Conservation (phyloP, 192 early-diverging fungal genomes). For the Gigaspora rosea region DNA sequence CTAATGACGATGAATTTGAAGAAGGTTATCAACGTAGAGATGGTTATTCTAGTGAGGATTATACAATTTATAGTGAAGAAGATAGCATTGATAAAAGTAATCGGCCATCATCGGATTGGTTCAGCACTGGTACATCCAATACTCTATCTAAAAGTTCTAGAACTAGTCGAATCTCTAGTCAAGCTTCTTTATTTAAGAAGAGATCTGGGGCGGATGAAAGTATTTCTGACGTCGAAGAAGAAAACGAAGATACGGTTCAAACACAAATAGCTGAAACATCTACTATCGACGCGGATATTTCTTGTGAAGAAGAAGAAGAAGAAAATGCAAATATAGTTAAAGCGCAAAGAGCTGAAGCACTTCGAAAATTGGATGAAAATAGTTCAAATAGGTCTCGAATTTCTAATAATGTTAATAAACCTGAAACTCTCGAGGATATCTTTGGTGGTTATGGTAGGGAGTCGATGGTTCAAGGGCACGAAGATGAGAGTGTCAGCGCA, state of each 20-base stretch:
- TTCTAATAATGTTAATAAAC: too few species aligned
- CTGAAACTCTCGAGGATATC: too few species aligned
- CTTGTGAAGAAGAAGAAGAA: constrained; percentile 24
- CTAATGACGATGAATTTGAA: too few species aligned
- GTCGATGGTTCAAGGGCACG: too few species aligned
- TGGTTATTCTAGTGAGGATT: not conserved
- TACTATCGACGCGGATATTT: not conserved
- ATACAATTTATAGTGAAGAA: constrained; percentile 24
- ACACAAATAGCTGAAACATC: too few species aligned
- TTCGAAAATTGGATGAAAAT: not conserved
- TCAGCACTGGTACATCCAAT: not conserved
- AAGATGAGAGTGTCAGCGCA: too few species aligned
- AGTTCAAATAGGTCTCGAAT: too few species aligned
- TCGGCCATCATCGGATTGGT: constrained; percentile 23
- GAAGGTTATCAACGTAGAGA: not conserved
- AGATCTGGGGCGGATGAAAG: not conserved
- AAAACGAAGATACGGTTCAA: too few species aligned
- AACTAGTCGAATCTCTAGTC: not conserved
- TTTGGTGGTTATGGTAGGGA: too few species aligned
- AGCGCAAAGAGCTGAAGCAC: constrained; percentile 6
- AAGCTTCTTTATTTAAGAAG: not conserved
- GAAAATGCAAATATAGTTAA: constrained; percentile 20
- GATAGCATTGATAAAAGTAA: constrained; percentile 6
- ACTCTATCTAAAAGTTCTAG: not conserved
- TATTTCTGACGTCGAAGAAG: too few species aligned